Conservation (phyloP, 305 asterid genomes). For the Fraxinus baroniana region DNA sequence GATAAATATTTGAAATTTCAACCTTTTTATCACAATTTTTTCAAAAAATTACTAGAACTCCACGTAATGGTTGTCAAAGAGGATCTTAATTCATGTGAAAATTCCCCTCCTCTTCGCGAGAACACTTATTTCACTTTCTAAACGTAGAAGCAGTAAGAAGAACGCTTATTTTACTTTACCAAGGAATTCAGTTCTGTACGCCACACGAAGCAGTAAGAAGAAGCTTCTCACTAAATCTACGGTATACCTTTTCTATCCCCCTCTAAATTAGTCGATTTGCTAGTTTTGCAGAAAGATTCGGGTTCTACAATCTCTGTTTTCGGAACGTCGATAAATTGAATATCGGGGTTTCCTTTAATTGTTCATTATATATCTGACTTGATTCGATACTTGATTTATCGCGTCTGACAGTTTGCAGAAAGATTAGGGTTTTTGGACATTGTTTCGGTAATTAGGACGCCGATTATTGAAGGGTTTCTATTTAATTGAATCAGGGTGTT, state of each 20-base stretch:
- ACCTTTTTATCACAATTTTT: too few relatives aligned
- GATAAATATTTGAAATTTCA: not conserved
- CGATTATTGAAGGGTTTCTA: not conserved
- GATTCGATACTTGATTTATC: not conserved
- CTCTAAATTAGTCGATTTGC: not conserved
- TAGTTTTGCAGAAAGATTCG: not conserved
- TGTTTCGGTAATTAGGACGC: not conserved
- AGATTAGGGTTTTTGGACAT: slow-evolving; percentile 7
- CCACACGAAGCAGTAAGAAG: not conserved
- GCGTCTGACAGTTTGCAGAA: not conserved
- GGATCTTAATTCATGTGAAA: not conserved
- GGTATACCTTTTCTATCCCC: not conserved
- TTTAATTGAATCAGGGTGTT: not conserved
- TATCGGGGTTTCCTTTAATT: not conserved
- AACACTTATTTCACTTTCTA: too few relatives aligned
- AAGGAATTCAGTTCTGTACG: not conserved
- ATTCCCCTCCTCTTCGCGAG: not conserved
- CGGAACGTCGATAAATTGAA: not conserved
- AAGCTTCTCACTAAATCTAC: not conserved
- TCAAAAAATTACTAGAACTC: too few relatives aligned
- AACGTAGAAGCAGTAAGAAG: too few relatives aligned
- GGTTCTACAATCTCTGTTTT: not conserved
- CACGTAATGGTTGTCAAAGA: too few relatives aligned
- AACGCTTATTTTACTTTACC: too few relatives aligned
- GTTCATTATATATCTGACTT: not conserved